Evolutionary conservation across 2,329 filamentous ascomycete species (phyloP), one percentile per base, ranked within the genome.

Genomic region (Diaporthe longicolla): DNA sequence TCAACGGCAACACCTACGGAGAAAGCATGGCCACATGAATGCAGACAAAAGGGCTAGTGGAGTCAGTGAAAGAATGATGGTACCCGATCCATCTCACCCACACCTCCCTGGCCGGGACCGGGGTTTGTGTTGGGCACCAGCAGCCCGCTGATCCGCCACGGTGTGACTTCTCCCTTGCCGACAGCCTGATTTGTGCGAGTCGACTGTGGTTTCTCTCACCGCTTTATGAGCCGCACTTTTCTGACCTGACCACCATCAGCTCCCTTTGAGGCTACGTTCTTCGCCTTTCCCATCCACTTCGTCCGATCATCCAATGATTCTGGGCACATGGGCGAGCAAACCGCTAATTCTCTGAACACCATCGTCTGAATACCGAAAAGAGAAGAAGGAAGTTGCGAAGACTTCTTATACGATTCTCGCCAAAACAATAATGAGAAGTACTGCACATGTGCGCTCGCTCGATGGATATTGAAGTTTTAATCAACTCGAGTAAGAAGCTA

Each of bases 101-200:
- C n/a, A 26, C n/a, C 21, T 24, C 4, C 4, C 19, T n/a, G 63
- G n/a, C 21, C 8, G 8, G 8, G 29, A 1, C 19, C 21, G 45
- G 19, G 26, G 29, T 48, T 66, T 29, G 63, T 29, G 21, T 66
- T 40, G 63, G 63, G 63, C 63, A 66, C 26, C 63, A 66, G 63
- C 21, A 35, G 59, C 59, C 59, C n/a, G 59, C 59, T 35, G 50
- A 50, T 50, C 26, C 24, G 45, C 21, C 59, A 45, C 24, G 2
- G 37, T 7, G 9, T 35, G 21, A n/a, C 11, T 66, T 19, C 43
- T 48, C 45, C 29, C 37, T 66, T 52, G 32, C 63, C 63, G 21
- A 45, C 45, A 26, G 63, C 63, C 63, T 66, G 29, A 26, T 54
- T 26, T 11, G 13, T 19, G 32, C 45, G 50, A 37, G 43, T 19